Percentiles rank a stretch among this genome's conserved stretches.
phyloP scores from a whole-genome alignment of 768 basidiomycete genomes.

The Tephrocybe sp. region DNA sequence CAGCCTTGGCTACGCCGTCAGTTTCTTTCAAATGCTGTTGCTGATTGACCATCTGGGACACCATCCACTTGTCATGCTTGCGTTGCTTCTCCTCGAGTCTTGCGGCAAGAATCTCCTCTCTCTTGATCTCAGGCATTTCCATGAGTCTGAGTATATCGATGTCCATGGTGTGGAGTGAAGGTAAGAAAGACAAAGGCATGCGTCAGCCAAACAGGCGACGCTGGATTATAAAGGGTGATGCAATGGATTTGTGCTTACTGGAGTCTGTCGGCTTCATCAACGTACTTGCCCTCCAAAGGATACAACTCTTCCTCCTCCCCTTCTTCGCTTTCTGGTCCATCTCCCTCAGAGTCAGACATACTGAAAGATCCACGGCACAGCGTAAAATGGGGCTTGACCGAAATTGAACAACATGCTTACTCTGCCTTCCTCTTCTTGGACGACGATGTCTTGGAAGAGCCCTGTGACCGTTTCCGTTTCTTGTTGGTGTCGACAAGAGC shows the following conservation, averaged over 20 bases:
- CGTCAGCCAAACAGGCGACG: slow-evolving; percentile 24
- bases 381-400: slow-evolving; percentile 12
- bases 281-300: slow-evolving; percentile 89
- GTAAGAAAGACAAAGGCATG: slow-evolving; percentile 19
- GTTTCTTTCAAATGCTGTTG: slow-evolving; percentile 52
- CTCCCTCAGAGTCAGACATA: slow-evolving; percentile 49
- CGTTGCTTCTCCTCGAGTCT: slow-evolving; percentile 81
- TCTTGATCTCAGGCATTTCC: slow-evolving; percentile 79
- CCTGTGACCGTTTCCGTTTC: slow-evolving; percentile 57
- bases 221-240: slow-evolving; percentile 21
- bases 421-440: slow-evolving; percentile 71
- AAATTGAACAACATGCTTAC: slow-evolving; percentile 41
- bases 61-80: slow-evolving; percentile 62
- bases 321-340: slow-evolving; percentile 63
- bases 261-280: slow-evolving; percentile 78
- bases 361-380: slow-evolving; percentile 23
- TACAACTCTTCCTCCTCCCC: slow-evolving; percentile 61
- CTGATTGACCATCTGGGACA: slow-evolving; percentile 67
- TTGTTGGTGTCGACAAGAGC: slow-evolving; percentile 76
- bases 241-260: slow-evolving; percentile 50
- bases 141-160: slow-evolving; percentile 56
- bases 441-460: slow-evolving; percentile 37
- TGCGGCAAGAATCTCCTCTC: slow-evolving; percentile 81
- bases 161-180: slow-evolving; percentile 15
- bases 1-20: slow-evolving; percentile 67